Evolutionary conservation across 129 eudicot genomes (phyloP), one percentile per base, ranked within the genome.

Genomic region (Artemisia argyi): DNA sequence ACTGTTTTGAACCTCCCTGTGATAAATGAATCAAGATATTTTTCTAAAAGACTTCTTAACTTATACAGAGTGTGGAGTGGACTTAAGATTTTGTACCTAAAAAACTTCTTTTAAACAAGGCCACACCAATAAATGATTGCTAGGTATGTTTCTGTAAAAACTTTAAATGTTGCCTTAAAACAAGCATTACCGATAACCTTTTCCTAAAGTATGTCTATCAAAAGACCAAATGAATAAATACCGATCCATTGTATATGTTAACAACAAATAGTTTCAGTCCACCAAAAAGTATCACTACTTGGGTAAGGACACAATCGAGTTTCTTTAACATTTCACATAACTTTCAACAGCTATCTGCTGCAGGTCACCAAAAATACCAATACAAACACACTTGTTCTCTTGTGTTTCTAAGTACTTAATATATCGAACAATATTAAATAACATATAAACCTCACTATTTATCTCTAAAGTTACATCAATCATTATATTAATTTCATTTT

Each of bases 401-500:
- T 71, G 57, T 56, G n/a, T 35, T 64, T 64, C 78, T 52, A 16
- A 64, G 65, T 20, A 35, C 72, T 63, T 63, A 20, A 1, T 47
- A 73, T 0, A 39, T 50, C 71, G 20, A 70, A 63, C 15, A 13
- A 64, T 30, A 35, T 0, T n/a, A 50, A 59, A 59, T 24, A 73
- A 50, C 35, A 65, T 67, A 78, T 55, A 78, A 39, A 63, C 71
- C 53, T 15, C 74, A 48, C 52, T 48, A 48, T 18, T 32, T 17
- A 62, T 11, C 61, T 70, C 24, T 15, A 76, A 7, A 39, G 44
- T 39, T 49, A 46, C 73, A 26, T 64, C 68, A 17, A 16, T 61
- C 76, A 62, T 35, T 69, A 78, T 5, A 71, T 63, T 17, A 83
- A 72, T 66, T 86, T 92, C 53, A 92, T 52, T 79, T 92, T 92